These are phyloP conservation scores for Tetrapyrgos nigripes DNA, from an alignment of 1,284 basidiomycete species.

Conservation along the genomic window DNA sequence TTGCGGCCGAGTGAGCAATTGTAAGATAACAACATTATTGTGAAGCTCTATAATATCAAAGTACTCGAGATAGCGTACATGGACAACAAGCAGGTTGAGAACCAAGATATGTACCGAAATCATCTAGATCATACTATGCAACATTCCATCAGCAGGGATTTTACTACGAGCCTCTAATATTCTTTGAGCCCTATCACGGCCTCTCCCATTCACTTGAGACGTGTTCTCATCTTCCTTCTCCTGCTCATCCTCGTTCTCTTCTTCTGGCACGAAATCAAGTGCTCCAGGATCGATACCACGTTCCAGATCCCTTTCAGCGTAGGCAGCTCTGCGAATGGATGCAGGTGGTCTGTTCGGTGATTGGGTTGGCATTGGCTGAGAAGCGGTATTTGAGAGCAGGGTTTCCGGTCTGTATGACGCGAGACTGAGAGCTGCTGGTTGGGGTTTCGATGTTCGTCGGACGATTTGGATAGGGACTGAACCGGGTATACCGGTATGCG, in stretches of 20 bases:
- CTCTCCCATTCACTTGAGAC: conserved; percentile 46
- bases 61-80: not conserved
- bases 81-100: not conserved
- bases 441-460: conserved; percentile 39
- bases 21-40: too few relatives aligned
- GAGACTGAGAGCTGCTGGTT: conserved; percentile 40
- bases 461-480: conserved; percentile 70
- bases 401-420: conserved; percentile 64
- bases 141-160: conserved; percentile 74
- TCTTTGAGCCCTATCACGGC: conserved; percentile 63
- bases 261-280: conserved; percentile 60
- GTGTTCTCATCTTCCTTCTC: conserved; percentile 40
- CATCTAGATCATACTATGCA: conserved; percentile 70
- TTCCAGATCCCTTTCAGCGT: conserved; percentile 69
- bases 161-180: conserved; percentile 69
- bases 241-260: conserved; percentile 43
- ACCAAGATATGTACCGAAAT: conserved; percentile 16
- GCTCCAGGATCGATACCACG: conserved; percentile 72
- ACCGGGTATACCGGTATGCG: conserved; percentile 39
- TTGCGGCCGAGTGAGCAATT: too few relatives aligned
- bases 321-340: conserved; percentile 61
- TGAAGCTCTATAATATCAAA: not conserved
- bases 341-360: conserved; percentile 43
- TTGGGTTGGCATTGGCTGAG: conserved; percentile 20
- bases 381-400: conserved; percentile 38